phyloP scores from a whole-genome alignment of 2,329 filamentous ascomycete species.

The Calycina marina region DNA sequence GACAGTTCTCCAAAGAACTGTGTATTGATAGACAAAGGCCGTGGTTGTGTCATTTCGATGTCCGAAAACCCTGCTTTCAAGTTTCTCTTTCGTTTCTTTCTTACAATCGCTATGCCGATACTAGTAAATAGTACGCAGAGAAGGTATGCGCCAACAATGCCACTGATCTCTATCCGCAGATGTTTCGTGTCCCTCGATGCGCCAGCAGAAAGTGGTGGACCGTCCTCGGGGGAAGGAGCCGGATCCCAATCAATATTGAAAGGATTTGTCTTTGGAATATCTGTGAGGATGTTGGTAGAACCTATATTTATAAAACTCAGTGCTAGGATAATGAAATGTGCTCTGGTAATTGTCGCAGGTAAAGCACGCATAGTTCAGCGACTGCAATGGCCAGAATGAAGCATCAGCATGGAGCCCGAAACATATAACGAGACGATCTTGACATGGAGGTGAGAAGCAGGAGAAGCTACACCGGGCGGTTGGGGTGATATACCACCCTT shows the following conservation, averaged over 20 bases:
- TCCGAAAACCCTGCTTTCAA: constrained; percentile 12
- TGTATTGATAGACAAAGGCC: constrained; percentile 20
- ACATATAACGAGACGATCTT: constrained; percentile 18
- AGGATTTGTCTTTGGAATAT: constrained; percentile 11
- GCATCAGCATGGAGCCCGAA: constrained; percentile 14
- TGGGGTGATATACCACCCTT: constrained; percentile 14
- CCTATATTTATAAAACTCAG: constrained; percentile 9
- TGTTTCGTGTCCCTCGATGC: constrained; percentile 46
- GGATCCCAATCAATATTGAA: constrained; percentile 34
- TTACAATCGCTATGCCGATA: constrained; percentile 45
- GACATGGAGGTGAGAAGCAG: constrained; percentile 10
- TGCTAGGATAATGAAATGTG: constrained; percentile 8
- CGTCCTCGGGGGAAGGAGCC: constrained; percentile 44
- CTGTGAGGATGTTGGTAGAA: constrained; percentile 11
- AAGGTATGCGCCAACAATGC: constrained; percentile 73
- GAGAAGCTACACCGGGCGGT: constrained; percentile 9
- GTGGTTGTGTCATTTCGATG: constrained; percentile 28
- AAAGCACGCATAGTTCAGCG: constrained; percentile 13
- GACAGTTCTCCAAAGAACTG: neutral
- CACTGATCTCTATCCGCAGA: constrained; percentile 70
- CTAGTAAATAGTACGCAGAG: constrained; percentile 62
- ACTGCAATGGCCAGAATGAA: constrained; percentile 7
- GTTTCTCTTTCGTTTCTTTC: constrained; percentile 33
- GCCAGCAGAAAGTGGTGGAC: constrained; percentile 41
- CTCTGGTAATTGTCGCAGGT: constrained; percentile 12